Percentiles rank a stretch among this genome's conserved stretches.
Conservation (phyloP, 805 yeast species). For the Yarrowia osloensis region DNA sequence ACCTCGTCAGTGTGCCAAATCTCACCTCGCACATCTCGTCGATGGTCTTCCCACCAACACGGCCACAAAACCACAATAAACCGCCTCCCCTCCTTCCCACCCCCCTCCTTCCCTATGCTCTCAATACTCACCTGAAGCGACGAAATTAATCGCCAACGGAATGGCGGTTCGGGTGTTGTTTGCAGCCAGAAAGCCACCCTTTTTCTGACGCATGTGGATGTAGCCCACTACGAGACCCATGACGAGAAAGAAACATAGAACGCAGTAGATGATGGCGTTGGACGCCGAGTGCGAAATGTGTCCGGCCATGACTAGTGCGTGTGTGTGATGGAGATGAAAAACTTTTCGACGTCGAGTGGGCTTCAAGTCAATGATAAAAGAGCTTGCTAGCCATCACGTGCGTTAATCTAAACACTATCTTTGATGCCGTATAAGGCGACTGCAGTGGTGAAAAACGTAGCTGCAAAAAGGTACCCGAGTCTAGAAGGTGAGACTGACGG, state of each 20-base stretch:
- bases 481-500: not conserved
- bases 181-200: slow-evolving; percentile 63
- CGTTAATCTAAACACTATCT: slow-evolving; percentile 1
- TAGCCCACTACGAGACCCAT: slow-evolving; percentile 66
- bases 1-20: not conserved
- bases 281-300: slow-evolving; percentile 53
- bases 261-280: slow-evolving; percentile 63
- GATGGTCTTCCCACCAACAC: too few species aligned
- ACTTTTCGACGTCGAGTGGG: not conserved
- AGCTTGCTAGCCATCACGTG: slow-evolving; percentile 15
- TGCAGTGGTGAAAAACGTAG: not conserved
- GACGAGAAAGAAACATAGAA: slow-evolving; percentile 57
- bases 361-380: not conserved
- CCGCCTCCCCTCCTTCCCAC: too few species aligned
- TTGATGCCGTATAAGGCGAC: not conserved
- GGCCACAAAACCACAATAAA: not conserved
- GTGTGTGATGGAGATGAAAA: not conserved
- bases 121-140: slow-evolving; percentile 76
- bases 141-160: slow-evolving; percentile 85
- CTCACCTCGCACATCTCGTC: too few species aligned
- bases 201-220: slow-evolving; percentile 47
- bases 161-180: slow-evolving; percentile 69
- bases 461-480: not conserved
- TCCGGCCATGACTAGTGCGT: not conserved
- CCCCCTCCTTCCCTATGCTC: slow-evolving; percentile 42